Evolutionary conservation across 192 early-diverging fungal genomes (phyloP).

Genomic region (Chytriomyces sp.): DNA sequence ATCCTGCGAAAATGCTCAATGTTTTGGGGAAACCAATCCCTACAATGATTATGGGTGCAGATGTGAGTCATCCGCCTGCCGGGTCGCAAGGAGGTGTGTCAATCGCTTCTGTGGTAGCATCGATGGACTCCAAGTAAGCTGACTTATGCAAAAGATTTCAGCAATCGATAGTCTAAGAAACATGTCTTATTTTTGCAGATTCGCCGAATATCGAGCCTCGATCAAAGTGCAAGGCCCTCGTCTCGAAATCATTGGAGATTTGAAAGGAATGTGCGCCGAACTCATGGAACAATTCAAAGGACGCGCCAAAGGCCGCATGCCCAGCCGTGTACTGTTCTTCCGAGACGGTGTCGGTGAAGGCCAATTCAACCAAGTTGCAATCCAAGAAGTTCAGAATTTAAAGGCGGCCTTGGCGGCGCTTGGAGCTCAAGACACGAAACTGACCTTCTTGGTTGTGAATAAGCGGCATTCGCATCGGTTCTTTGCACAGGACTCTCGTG

Average conservation of each 20-base stretch:
- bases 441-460: conserved; percentile 62
- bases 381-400: conserved; percentile 56
- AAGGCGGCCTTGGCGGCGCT: conserved; percentile 44
- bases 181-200: neutral
- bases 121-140: conserved; percentile 37
- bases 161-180: too few relatives aligned
- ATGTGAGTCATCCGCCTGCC: conserved; percentile 84
- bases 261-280: conserved; percentile 44
- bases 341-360: conserved; percentile 69
- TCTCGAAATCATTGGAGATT: conserved; percentile 52
- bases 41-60: conserved; percentile 83
- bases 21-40: conserved; percentile 36
- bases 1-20: conserved; percentile 26
- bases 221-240: conserved; percentile 51
- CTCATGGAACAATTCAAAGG: conserved; percentile 45
- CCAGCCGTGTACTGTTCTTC: conserved; percentile 62
- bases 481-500: conserved; percentile 66
- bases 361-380: conserved; percentile 59
- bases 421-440: conserved; percentile 31
- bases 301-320: conserved; percentile 39
- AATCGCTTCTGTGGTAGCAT: conserved; percentile 56
- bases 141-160: too few relatives aligned
- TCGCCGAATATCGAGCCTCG: conserved; percentile 44
- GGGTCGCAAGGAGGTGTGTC: conserved; percentile 55
- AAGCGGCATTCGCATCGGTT: conserved; percentile 68